Percentiles rank a stretch among this genome's conserved stretches.
Conservation (phyloP, 2,329 filamentous ascomycete genomes). For the Dactylonectria macrodidyma region DNA sequence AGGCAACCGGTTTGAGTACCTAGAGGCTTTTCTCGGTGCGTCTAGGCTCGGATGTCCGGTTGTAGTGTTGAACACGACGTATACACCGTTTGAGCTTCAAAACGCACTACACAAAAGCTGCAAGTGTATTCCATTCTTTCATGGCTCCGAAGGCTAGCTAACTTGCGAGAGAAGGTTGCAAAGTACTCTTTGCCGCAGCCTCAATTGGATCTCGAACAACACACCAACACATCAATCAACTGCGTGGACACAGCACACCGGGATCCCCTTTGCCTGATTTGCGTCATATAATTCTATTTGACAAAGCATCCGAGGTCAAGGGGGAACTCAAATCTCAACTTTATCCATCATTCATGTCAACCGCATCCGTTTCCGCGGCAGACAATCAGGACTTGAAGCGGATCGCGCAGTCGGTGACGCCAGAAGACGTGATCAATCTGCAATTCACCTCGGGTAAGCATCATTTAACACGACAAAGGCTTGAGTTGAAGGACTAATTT, state of each 20-base stretch:
- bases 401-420: neutral
- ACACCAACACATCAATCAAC: slow-evolving; percentile 5
- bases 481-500: neutral
- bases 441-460: slow-evolving; percentile 32
- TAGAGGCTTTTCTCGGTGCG: slow-evolving; percentile 34
- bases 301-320: neutral
- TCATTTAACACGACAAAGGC: neutral
- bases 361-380: neutral
- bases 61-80: slow-evolving; percentile 38
- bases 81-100: slow-evolving; percentile 22
- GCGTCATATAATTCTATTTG: neutral
- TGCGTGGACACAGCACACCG: neutral
- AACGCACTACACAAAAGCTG: slow-evolving; percentile 19
- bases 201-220: slow-evolving; percentile 17
- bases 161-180: slow-evolving; percentile 14
- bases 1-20: slow-evolving; percentile 36
- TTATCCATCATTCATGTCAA: neutral
- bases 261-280: neutral
- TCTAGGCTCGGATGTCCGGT: slow-evolving; percentile 31
- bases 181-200: slow-evolving; percentile 18
- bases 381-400: neutral
- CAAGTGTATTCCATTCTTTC: slow-evolving; percentile 4
- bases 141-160: neutral
- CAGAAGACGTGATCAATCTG: slow-evolving; percentile 31
- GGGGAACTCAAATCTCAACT: neutral